Evolutionary conservation across 2,329 filamentous ascomycete species (phyloP).

Genomic region (Amphichorda felina): DNA sequence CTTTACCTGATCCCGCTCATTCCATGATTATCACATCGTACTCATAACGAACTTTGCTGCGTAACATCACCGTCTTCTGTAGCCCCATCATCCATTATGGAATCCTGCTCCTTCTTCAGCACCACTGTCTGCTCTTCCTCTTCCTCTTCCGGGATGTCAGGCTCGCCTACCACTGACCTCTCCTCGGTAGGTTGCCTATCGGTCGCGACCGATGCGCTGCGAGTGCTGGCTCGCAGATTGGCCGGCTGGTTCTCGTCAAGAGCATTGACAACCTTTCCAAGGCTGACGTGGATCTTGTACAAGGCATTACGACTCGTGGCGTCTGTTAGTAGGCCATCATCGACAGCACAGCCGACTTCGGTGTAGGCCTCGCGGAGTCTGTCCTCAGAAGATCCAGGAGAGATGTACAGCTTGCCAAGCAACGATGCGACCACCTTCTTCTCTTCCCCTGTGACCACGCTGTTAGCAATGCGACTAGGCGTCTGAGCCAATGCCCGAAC

Average conservation of each 20-base stretch:
- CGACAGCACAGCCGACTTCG: slow-evolving; percentile 49
- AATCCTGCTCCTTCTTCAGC: slow-evolving; percentile 13
- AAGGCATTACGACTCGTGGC: slow-evolving; percentile 51
- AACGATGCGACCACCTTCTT: slow-evolving; percentile 70
- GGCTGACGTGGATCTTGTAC: slow-evolving; percentile 54
- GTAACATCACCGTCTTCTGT: too few relatives aligned
- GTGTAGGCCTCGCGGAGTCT: slow-evolving; percentile 47
- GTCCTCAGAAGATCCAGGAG: slow-evolving; percentile 48
- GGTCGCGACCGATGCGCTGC: slow-evolving; percentile 1
- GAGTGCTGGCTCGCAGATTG: slow-evolving; percentile 6
- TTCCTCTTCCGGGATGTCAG: slow-evolving; percentile 28
- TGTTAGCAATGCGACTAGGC: slow-evolving; percentile 14
- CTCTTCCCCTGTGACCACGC: slow-evolving; percentile 54
- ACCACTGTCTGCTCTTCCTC: slow-evolving; percentile 27
- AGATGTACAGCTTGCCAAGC: slow-evolving; percentile 72
- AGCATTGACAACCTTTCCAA: slow-evolving; percentile 55
- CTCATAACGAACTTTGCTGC: too few relatives aligned
- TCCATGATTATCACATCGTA: slow-evolving; percentile 1
- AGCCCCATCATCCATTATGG: slow-evolving; percentile 5
- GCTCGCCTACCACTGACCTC: slow-evolving; percentile 26
- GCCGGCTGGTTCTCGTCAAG: slow-evolving; percentile 33
- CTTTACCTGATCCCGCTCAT: slow-evolving; percentile 6
- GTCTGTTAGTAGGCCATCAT: slow-evolving; percentile 47
- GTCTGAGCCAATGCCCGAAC: slow-evolving; percentile 14
- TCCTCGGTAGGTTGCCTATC: slow-evolving; percentile 22